Evolutionary conservation across 331 rosid species (phyloP).

Genomic region (Acacia pycnantha): DNA sequence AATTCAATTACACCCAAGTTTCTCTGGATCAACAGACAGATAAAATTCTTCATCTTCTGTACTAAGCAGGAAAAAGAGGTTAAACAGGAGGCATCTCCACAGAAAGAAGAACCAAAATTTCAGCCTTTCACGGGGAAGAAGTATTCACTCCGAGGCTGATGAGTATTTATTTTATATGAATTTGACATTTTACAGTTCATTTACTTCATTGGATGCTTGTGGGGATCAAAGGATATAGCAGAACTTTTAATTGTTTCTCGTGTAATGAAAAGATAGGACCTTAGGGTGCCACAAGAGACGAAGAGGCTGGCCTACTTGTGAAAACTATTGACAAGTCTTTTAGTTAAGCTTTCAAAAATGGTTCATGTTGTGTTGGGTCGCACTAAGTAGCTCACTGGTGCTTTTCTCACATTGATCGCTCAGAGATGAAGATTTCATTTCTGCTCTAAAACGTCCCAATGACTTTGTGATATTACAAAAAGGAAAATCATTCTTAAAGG

Average conservation of each 20-base stretch:
- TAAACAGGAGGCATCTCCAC: conserved; percentile 61
- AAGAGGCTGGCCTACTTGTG: conserved; percentile 24
- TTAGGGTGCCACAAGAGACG: conserved; percentile 4
- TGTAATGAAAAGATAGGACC: conserved; percentile 29
- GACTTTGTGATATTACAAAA: neutral
- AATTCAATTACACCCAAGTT: neutral
- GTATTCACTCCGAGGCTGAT: conserved; percentile 87
- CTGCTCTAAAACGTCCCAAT: neutral
- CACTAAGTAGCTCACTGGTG: neutral
- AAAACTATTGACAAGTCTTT: conserved; percentile 3
- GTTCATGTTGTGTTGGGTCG: neutral
- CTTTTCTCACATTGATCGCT: neutral
- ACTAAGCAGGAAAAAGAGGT: conserved; percentile 64
- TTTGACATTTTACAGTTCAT: conserved; percentile 15
- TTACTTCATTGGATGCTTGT: conserved; percentile 17
- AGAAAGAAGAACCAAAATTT: conserved; percentile 75
- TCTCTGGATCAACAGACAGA: neutral
- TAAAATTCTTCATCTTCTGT: neutral
- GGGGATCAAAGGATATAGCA: conserved; percentile 34
- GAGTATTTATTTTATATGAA: conserved; percentile 1
- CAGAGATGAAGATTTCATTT: no score
- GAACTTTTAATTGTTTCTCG: conserved; percentile 21
- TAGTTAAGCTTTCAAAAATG: neutral
- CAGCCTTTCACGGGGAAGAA: conserved; percentile 86
- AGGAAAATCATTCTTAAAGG: no score